Base-by-base conservation (phyloP, 768 basidiomycete species). In the Tephrocybe sp. region DNA sequence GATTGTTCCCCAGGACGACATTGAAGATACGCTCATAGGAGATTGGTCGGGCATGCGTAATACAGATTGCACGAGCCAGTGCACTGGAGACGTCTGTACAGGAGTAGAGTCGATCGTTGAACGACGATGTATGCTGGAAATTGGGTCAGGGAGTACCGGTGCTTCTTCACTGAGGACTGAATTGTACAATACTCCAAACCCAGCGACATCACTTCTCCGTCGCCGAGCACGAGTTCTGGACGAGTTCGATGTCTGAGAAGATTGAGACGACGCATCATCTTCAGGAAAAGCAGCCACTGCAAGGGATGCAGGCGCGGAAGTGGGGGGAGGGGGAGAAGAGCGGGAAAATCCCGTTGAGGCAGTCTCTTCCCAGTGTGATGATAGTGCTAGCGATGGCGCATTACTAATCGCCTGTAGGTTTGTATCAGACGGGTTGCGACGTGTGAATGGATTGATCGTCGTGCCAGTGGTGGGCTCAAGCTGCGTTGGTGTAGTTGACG, bases 1-100 rank as follows among this genome's bases (percentile, higher is more conserved):
- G 11, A 56, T 24, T n/a, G 55, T 56, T n/a, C 55, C 55, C 55
- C 55, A 56, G 13, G 55, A 56, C 2, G 43, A 34, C 24, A 34
- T 29, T 29, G 51, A 42, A 18, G 3, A 19, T 10, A 36, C 10
- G 31, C 49, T 55, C 27, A 31, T 25, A n/a, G 43, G 53, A 24
- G 41, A 42, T 18, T 40, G 40, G 25, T 1, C 7, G 25, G 30
- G 24, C 18, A 22, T 8, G 1, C 2, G 7, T n/a, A 31, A 12
- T 9, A 15, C n/a, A 44, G 47, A 6, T 34, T 40, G 27, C 27
- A n/a, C n/a, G n/a, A n/a, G n/a, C n/a, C n/a, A n/a, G n/a, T n/a
- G n/a, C n/a, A n/a, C n/a, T n/a, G n/a, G 18, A 37, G 48, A 1
- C 18, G 48, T 9, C 10, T 25, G 21, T 29, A 39, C 30, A 41